These are phyloP conservation scores for Cryphonectria radicalis DNA, from an alignment of 2,329 filamentous ascomycete genomes.

Conservation along the genomic window DNA sequence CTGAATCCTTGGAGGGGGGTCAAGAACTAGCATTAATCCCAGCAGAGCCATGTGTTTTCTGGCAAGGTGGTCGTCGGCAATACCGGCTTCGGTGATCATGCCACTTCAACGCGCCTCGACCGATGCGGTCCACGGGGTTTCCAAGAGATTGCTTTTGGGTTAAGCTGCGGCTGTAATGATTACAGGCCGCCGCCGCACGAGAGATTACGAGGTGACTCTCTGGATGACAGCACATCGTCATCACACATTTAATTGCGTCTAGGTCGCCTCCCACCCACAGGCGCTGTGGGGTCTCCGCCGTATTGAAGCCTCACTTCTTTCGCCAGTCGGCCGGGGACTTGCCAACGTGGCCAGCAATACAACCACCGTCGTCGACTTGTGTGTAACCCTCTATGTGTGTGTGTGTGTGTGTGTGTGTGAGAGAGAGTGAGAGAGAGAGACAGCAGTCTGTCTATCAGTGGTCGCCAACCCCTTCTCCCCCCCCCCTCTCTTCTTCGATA, in stretches of 20 bases:
- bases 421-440: neutral
- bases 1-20: conserved; percentile 21
- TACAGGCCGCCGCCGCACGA: conserved; percentile 12
- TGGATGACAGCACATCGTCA: conserved; percentile 22
- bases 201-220: conserved; percentile 19
- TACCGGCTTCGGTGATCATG: conserved; percentile 25
- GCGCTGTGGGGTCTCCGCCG: neutral
- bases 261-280: conserved; percentile 15
- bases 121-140: conserved; percentile 20
- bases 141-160: conserved; percentile 17
- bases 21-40: conserved; percentile 17
- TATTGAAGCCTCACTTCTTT: neutral
- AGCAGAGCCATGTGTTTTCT: conserved; percentile 27
- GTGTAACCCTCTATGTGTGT: neutral
- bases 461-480: neutral
- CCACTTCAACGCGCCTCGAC: conserved; percentile 16
- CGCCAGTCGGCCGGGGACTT: neutral
- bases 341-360: neutral
- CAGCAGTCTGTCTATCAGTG: neutral
- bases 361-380: neutral
- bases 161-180: conserved; percentile 20
- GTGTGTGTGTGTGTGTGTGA: no score
- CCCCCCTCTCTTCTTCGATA: neutral
- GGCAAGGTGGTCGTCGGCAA: conserved; percentile 26
- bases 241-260: conserved; percentile 20